These are phyloP conservation scores for Gracilariopsis chorda DNA, from an alignment of 23 red algal genomes.

Conservation along the genomic window DNA sequence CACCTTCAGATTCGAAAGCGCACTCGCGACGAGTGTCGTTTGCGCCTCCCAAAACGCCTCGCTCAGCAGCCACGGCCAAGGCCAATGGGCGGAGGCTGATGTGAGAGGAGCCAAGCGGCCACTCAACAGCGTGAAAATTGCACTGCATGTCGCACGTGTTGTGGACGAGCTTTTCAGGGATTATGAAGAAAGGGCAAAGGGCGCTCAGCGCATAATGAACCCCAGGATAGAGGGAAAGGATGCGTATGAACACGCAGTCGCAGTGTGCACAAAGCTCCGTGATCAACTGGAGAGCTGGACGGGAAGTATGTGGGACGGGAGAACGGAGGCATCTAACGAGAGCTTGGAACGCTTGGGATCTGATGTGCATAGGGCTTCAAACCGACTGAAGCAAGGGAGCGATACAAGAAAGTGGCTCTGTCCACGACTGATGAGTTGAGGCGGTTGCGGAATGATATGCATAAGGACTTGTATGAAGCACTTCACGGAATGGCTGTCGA, in stretches of 20 bases:
- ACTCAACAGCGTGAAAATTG: not conserved
- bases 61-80: too few species aligned
- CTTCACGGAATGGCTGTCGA: too few species aligned
- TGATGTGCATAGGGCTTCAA: too few species aligned
- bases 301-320: constrained; percentile 58
- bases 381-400: constrained; percentile 1
- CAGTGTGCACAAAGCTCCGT: constrained; percentile 43
- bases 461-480: constrained; percentile 21
- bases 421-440: constrained; percentile 44
- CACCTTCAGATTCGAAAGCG: too few species aligned
- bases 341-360: too few species aligned
- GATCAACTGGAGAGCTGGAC: constrained; percentile 35
- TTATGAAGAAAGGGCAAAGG: constrained; percentile 30
- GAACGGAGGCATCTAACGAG: too few species aligned
- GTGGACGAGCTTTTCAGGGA: constrained; percentile 6
- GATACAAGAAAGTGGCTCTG: constrained; percentile 6
- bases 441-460: constrained; percentile 32
- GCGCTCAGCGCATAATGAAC: constrained; percentile 47
- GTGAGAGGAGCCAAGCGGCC: not conserved
- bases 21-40: too few species aligned
- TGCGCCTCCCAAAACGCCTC: too few species aligned
- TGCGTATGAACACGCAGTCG: constrained; percentile 62
- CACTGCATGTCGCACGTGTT: not conserved
- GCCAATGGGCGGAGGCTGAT: not conserved
- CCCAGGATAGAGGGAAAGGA: constrained; percentile 38